These are phyloP conservation scores for Penicillium digitatum DNA, from an alignment of 2,329 filamentous ascomycete species.

Conservation along the genomic window DNA sequence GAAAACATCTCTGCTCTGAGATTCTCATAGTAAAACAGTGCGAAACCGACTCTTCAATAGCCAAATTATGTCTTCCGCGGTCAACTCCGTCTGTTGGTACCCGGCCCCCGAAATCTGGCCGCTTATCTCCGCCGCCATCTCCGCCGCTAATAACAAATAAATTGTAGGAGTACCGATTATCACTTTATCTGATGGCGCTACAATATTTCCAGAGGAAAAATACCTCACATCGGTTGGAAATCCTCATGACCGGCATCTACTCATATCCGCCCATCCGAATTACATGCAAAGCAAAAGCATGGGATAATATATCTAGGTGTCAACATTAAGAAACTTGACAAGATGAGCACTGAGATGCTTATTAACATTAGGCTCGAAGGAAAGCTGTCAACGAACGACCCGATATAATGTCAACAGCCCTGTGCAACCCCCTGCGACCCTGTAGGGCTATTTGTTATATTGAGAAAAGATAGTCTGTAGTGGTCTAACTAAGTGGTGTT, in stretches of 20 bases:
- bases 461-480: too few relatives aligned
- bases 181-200: neutral
- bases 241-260: neutral
- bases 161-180: neutral
- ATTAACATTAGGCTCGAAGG: fast-evolving
- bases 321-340: neutral
- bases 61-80: neutral
- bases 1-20: neutral
- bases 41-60: neutral
- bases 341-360: neutral
- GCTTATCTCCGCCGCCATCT: neutral
- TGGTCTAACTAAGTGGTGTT: neutral
- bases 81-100: neutral
- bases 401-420: too few relatives aligned
- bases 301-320: neutral
- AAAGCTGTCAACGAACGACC: neutral
- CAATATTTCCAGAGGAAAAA: neutral
- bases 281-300: neutral
- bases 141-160: neutral
- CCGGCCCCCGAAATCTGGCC: neutral
- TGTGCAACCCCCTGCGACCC: neutral
- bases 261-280: neutral
- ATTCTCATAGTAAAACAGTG: neutral
- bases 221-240: neutral
- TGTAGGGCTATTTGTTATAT: neutral